Base-by-base conservation (phyloP, 1,139 yeast genomes). In the Yamadazyma triangularis region DNA sequence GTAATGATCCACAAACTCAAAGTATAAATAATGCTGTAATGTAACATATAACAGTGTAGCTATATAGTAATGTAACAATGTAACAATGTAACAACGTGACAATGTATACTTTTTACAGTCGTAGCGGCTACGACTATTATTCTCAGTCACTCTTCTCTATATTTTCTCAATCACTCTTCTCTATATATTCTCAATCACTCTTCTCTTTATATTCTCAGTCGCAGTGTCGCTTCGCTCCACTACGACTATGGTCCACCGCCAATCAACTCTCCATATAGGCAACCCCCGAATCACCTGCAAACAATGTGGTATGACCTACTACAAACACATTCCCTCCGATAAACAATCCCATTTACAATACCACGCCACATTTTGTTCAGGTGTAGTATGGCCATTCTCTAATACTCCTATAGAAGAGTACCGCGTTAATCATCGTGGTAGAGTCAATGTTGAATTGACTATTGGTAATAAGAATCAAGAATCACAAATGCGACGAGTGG, bases 281-380 rank as follows among this genome's bases (percentile, higher is more conserved):
- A 4, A 6, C 19, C 8, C 24, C 8, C 8, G 19, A 32, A 21
- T 34, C 38, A 65, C 76, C 0, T 80, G 88, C 44, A 37, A 52
- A 7, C 58, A 57, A 20, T 81, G 89, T 53, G 75, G 75, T 5
- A 79, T 80, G 86, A 61, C 82, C 3, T 80, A 71, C 45, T 50
- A 64, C 31, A 55, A 65, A 4, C 61, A 65, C 35, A 45, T 76
- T 9, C 50, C 59, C 10, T 47, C 58, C 14, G 88, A 80, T 39
- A 49, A 48, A 15, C 56, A 56, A 21, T 35, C 68, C 9, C 91
- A 81, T 43, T 45, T 53, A 1, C 62, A 57, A 41, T 74, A 65
- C 51, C 88, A 70, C 44, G 48, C 48, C 26, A 55, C 53, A 34
- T 77, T 61, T 39, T 47, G 59, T 31, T 63, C 55, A 40, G 88